phyloP scores from a whole-genome alignment of 441 rosid genomes.

The Viola pubescens region DNA sequence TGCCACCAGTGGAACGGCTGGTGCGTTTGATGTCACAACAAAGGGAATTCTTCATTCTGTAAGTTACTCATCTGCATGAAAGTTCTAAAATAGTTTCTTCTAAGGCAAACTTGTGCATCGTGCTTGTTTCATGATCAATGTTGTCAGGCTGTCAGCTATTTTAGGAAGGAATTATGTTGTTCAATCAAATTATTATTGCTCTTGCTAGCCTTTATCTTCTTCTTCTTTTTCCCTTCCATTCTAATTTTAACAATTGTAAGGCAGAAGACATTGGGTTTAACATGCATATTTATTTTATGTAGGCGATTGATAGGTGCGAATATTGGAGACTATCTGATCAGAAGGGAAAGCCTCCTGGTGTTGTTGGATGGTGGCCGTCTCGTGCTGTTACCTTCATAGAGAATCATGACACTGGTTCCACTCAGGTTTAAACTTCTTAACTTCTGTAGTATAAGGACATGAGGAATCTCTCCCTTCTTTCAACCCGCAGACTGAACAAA shows the following conservation, averaged over 20 bases:
- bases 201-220: background rate
- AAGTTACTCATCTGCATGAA: constrained; percentile 18
- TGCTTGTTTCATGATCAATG: too few species aligned
- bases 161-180: too few species aligned
- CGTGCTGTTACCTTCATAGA: constrained; percentile 95
- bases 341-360: constrained; percentile 92
- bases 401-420: constrained; percentile 98
- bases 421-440: constrained; percentile 54
- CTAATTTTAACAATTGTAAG: too few species aligned
- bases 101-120: background rate
- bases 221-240: background rate
- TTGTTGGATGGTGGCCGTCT: constrained; percentile 99
- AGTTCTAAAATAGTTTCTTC: background rate
- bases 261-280: background rate
- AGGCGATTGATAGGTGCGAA: constrained; percentile 81
- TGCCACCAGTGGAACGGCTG: constrained; percentile 73
- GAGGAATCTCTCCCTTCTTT: background rate
- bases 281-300: constrained; percentile 5
- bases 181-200: background rate
- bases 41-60: constrained; percentile 95
- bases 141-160: too few species aligned
- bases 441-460: background rate
- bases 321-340: constrained; percentile 88
- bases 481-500: background rate
- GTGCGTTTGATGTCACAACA: constrained; percentile 96